These are phyloP conservation scores for Rutstroemia sp. DNA, from an alignment of 2,329 filamentous ascomycete species.

Conservation along the genomic window DNA sequence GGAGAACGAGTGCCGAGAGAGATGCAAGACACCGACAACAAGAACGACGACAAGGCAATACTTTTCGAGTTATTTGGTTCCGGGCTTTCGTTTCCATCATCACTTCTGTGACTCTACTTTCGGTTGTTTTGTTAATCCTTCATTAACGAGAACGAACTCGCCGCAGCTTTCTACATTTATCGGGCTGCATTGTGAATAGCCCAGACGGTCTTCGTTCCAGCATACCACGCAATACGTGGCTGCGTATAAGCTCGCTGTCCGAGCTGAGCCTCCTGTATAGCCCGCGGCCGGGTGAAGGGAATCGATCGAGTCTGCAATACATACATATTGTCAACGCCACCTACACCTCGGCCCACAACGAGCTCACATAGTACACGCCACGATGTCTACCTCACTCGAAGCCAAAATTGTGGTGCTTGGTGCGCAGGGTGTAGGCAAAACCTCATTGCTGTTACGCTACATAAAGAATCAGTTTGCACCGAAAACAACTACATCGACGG, in stretches of 20 bases:
- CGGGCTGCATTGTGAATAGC: background rate
- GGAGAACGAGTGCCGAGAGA: background rate
- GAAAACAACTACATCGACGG: slow-evolving; percentile 47
- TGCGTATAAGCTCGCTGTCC: too few relatives aligned
- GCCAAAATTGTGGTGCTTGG: slow-evolving; percentile 80
- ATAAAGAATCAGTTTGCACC: slow-evolving; percentile 29
- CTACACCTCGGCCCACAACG: too few relatives aligned
- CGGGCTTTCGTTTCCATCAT: background rate
- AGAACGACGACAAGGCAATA: too few relatives aligned
- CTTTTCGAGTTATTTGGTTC: background rate
- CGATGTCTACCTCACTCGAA: slow-evolving; percentile 46
- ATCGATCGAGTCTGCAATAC: background rate
- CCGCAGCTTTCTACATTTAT: too few relatives aligned
- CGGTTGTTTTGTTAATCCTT: background rate
- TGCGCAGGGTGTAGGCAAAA: slow-evolving; percentile 74
- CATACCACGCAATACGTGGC: background rate
- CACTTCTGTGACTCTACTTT: background rate
- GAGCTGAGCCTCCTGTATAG: too few relatives aligned
- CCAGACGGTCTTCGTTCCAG: background rate
- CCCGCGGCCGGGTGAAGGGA: too few relatives aligned
- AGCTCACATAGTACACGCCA: background rate
- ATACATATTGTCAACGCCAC: background rate
- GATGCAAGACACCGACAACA: background rate
- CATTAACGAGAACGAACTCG: background rate
- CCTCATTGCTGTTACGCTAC: slow-evolving; percentile 68